Base-by-base conservation (phyloP, 345 rosid genomes). In the Citrus sinensis region DNA sequence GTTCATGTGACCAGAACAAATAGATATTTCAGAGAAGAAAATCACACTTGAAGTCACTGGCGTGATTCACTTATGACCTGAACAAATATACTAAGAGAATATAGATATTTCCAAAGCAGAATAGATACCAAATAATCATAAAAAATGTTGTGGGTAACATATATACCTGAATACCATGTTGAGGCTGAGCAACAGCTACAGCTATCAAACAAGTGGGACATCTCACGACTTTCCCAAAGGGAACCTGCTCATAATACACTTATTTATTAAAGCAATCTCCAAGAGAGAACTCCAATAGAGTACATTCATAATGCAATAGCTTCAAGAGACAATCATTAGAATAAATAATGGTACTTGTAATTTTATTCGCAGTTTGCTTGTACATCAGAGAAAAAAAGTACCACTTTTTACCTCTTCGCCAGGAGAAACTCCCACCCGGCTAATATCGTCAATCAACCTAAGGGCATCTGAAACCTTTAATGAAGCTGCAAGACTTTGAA, bases 201-300 rank as follows among this genome's bases (percentile, higher is more conserved):
- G 97, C 97, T 80, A 94, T 75, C 87, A 78, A 76, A 85, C 99
- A 94, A 70, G 83, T 87, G 10, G 98, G 99, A 83, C 99, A 96
- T 79, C 90, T 89, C 74, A 96, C 94, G 76, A 96, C 92, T 87
- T 89, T 91, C 67, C 99, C 99, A 82, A 96, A 94, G 16, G 97
- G 97, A 69, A 96, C 98, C 99, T 96, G 58, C 61, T 25, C 51
- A 35, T 60, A 17, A 20, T 34, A 68, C 67, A 65, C 34, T 4
- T 13, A 17, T 46, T 46, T 46, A 46, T 46, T 46, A 46, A 4
- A 46, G 17, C 16, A 46, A 46, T 13, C 51, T 13, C 51, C 51
- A 46, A 46, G 17, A 46, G 51, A 46, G 17, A 13, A 46, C 17
- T 51, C 49, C 51, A 71, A 61, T 37, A 22, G 51, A 2, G 17